Conservation (phyloP, 306 rosid species). For the Betula pendula region DNA sequence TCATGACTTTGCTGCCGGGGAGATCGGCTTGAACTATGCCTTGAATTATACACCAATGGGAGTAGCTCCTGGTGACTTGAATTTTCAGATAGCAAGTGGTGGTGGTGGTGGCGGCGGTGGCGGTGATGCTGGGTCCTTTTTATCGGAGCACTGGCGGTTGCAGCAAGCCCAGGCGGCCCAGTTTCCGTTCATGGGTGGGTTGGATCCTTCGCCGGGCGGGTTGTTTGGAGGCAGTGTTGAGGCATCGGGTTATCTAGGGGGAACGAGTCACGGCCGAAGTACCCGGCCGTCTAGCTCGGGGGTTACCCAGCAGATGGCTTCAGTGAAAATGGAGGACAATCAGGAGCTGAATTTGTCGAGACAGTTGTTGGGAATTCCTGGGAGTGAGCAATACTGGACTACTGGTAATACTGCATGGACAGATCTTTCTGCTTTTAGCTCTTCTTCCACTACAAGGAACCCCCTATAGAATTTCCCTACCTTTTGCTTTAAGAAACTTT, state of each 20-base stretch:
- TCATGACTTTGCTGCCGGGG: slow-evolving; percentile 36
- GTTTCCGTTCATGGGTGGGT: slow-evolving; percentile 55
- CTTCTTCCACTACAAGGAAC: slow-evolving; percentile 56
- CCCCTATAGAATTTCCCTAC: slow-evolving; percentile 30
- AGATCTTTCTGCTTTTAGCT: slow-evolving; percentile 56
- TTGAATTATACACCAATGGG: slow-evolving; percentile 46
- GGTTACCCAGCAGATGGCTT: slow-evolving; percentile 36
- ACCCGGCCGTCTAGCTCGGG: slow-evolving; percentile 43
- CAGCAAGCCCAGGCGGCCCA: slow-evolving; percentile 56
- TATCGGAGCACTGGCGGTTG: slow-evolving; percentile 57
- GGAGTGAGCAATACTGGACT: slow-evolving; percentile 59
- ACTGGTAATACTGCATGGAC: slow-evolving; percentile 56
- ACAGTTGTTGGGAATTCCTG: slow-evolving; percentile 54
- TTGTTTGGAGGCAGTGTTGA: slow-evolving; percentile 39
- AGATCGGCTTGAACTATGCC: slow-evolving; percentile 63
- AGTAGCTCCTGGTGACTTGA: slow-evolving; percentile 58
- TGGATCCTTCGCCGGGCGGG: slow-evolving; percentile 52
- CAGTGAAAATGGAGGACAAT: slow-evolving; percentile 67
- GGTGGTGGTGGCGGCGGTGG: slow-evolving; percentile 28
- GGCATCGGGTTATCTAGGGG: slow-evolving; percentile 28
- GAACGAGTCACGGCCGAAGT: slow-evolving; percentile 23
- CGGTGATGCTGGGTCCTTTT: slow-evolving; percentile 31
- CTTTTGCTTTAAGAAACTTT: neutral
- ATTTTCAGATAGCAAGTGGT: slow-evolving; percentile 55
- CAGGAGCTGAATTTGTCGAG: slow-evolving; percentile 54